Evolutionary conservation across 2,329 filamentous ascomycete species (phyloP), one percentile per base, ranked within the genome.

Genomic region (Fusarium sp.): DNA sequence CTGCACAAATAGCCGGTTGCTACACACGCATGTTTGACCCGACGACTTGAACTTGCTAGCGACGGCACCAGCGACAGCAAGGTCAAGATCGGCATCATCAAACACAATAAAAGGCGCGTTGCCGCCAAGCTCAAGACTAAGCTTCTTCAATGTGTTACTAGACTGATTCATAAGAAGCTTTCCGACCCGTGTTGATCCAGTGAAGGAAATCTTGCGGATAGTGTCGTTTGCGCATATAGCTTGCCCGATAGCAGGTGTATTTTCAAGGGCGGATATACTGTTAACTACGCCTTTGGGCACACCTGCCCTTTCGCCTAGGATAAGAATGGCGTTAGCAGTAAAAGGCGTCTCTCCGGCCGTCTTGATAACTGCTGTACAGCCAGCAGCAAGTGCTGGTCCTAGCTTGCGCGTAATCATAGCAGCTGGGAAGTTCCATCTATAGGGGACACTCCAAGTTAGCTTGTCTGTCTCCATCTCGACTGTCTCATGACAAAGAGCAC

Each of bases 311-410:
- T 91, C 87, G 6, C 90, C 92, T 33, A 97, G 87, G 78, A 96
- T 93, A 5, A 92, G 92, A 18, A 97, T 80, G 3, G 94, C 94
- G 45, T 96, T 90, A 1, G 93, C 89, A 22, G 94, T 95, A 77
- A 94, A 94, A 0, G 94, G 94, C 2, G 94, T 97, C 82, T 97
- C 94, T 42, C 91, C 90, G 2, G 94, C 93, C n/a, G 93, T 91
- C 81, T 97, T 97, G 66, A 90, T 89, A 1, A 97, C 94, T 86
- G 92, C 87, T 3, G 90, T 92, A 78, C 91, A 92, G 28, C 91
- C 91, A n/a, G 90, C 90, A 24, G 91, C 91, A 31, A 93, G 81
- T 5, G 85, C 87, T 2, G 87, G 77, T 5, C 78, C 79, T 31
- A 79, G 75, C 63, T 84, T 83, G 28, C 81, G 75, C 3, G 80